phyloP scores from a whole-genome alignment of 2,329 filamentous ascomycete species.

The Mollisiaceae sp. region DNA sequence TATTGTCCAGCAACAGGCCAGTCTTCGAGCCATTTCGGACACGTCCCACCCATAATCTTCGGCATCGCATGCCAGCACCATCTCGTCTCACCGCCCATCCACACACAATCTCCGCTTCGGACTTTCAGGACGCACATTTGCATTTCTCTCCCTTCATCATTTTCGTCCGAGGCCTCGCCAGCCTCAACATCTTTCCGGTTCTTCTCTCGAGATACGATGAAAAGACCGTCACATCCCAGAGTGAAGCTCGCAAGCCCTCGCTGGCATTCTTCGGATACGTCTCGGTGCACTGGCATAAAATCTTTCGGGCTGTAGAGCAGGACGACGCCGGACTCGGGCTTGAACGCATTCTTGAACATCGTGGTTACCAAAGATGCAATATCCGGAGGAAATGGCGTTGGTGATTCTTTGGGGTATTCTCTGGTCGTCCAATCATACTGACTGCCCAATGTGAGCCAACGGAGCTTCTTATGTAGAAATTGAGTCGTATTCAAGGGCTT shows the following conservation, averaged over 20 bases:
- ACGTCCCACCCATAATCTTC: constrained; percentile 80
- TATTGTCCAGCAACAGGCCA: constrained; percentile 66
- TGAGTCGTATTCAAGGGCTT: constrained; percentile 73
- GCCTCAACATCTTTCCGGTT: constrained; percentile 31
- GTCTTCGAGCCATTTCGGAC: constrained; percentile 72
- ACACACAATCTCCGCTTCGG: constrained; percentile 85
- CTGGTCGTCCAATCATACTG: constrained; percentile 96
- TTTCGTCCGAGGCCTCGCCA: constrained; percentile 32
- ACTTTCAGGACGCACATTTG: constrained; percentile 65
- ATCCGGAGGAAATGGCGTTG: constrained; percentile 77
- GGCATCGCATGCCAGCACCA: constrained; percentile 97
- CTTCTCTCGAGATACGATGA: constrained; percentile 71
- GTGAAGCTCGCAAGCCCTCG: constrained; percentile 83
- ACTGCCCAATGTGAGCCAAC: constrained; percentile 91
- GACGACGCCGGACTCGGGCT: constrained; percentile 86
- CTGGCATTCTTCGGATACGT: constrained; percentile 85
- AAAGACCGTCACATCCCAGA: constrained; percentile 88
- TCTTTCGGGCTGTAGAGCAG: constrained; percentile 92
- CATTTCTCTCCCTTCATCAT: constrained; percentile 38
- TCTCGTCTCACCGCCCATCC: constrained; percentile 81
- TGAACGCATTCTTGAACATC: constrained; percentile 73
- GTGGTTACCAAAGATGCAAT: constrained; percentile 69
- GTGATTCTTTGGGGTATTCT: constrained; percentile 68
- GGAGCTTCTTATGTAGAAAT: constrained; percentile 79
- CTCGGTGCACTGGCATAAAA: constrained; percentile 89